These are phyloP conservation scores for Capsella bursapastoris DNA, from an alignment of 345 rosid genomes.

Conservation along the genomic window DNA sequence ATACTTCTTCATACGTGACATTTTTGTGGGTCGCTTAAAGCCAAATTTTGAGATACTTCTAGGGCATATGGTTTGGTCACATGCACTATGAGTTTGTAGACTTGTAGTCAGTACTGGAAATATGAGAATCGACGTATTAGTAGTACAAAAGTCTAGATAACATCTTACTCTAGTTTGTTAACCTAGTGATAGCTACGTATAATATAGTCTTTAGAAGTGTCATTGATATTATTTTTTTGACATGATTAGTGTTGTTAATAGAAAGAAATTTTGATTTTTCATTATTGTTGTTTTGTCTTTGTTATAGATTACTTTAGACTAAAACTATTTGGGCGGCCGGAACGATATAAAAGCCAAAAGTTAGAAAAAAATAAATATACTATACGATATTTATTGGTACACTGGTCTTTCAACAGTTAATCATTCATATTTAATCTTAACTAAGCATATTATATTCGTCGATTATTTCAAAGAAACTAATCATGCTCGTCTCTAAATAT, in stretches of 20 bases:
- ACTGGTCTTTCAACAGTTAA: not conserved
- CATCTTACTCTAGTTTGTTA: not conserved
- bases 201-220: not conserved
- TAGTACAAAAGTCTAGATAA: not conserved
- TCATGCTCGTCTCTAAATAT: not conserved
- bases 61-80: not conserved
- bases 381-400: constrained; percentile 29
- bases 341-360: constrained; percentile 32
- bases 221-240: too few species aligned
- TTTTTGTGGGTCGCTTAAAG: not conserved
- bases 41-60: constrained; percentile 13
- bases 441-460: not conserved
- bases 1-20: constrained; percentile 8
- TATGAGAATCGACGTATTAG: not conserved
- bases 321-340: constrained; percentile 37
- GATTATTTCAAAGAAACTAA: not conserved
- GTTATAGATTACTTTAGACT: constrained; percentile 32
- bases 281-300: constrained; percentile 17
- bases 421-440: not conserved
- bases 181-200: not conserved
- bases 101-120: not conserved
- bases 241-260: not conserved
- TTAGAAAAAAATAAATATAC: constrained; percentile 16
- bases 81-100: not conserved
- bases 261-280: not conserved